Evolutionary conservation across 495 filamentous ascomycete genomes (phyloP).

Genomic region (Daldinia bambusicola): DNA sequence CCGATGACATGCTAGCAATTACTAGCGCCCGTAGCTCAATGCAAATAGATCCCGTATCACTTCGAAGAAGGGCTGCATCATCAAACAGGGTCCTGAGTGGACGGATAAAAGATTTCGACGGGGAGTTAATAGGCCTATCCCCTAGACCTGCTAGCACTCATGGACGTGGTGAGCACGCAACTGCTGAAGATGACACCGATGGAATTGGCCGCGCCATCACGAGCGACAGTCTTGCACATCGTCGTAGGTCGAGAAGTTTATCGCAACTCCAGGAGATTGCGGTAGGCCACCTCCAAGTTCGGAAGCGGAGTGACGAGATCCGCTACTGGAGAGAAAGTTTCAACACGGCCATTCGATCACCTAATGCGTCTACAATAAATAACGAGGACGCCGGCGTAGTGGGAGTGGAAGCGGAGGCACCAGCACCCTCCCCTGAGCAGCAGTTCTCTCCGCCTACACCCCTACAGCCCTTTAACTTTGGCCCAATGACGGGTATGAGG

Average conservation of each 20-base stretch:
- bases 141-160: conserved; percentile 65
- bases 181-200: conserved; percentile 53
- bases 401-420: conserved; percentile 46
- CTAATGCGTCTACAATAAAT: conserved; percentile 59
- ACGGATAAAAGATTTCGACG: conserved; percentile 42
- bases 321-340: conserved; percentile 67
- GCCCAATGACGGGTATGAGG: conserved; percentile 58
- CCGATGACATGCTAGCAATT: conserved; percentile 58
- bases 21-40: conserved; percentile 59
- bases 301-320: conserved; percentile 67
- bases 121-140: conserved; percentile 60
- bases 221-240: conserved; percentile 54
- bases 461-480: conserved; percentile 65
- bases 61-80: conserved; percentile 50
- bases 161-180: conserved; percentile 51
- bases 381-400: conserved; percentile 52
- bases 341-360: conserved; percentile 57
- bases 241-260: conserved; percentile 64
- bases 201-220: conserved; percentile 66
- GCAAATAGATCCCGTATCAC: conserved; percentile 52
- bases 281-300: conserved; percentile 39
- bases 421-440: conserved; percentile 45
- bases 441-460: conserved; percentile 53
- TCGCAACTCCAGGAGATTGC: conserved; percentile 59
- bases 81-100: conserved; percentile 49